These are phyloP conservation scores for Neonectria hederae DNA, from an alignment of 2,329 filamentous ascomycete genomes.

Conservation along the genomic window DNA sequence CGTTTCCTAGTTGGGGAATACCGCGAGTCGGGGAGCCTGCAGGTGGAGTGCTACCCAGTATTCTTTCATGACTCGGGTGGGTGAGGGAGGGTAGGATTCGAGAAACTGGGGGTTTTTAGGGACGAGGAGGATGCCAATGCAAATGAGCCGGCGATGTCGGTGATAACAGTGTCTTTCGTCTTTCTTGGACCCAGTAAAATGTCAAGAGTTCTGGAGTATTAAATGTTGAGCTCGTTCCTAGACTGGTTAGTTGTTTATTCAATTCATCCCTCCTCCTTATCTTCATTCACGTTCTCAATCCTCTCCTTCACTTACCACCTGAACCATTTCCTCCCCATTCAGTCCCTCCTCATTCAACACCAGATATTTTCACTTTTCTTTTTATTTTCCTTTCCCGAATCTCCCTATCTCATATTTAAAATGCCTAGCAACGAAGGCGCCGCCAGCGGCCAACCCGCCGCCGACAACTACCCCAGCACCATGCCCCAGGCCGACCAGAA, in stretches of 20 bases:
- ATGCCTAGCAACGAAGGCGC: constrained; percentile 16
- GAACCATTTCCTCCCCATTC: neutral
- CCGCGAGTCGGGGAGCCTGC: neutral
- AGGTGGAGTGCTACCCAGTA: neutral
- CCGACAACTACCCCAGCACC: constrained; percentile 42
- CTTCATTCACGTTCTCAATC: neutral
- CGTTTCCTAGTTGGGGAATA: neutral
- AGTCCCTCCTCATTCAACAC: neutral
- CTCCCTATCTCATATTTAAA: neutral
- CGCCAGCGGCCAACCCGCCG: neutral
- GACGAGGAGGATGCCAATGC: neutral
- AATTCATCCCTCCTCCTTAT: neutral
- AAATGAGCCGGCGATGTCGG: neutral
- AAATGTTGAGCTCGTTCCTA: neutral
- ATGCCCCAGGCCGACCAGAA: constrained; percentile 47
- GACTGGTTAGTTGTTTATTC: neutral
- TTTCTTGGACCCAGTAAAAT: neutral
- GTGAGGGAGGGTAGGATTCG: neutral
- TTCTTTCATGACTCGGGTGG: neutral
- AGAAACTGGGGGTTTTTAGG: neutral
- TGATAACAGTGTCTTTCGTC: neutral
- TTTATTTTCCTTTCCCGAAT: neutral
- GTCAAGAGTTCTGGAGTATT: neutral
- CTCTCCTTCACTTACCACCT: neutral
- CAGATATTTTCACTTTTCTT: too few species aligned